Conservation (phyloP, 2,329 filamentous ascomycete genomes). For the Aspergillus costaricaensis region DNA sequence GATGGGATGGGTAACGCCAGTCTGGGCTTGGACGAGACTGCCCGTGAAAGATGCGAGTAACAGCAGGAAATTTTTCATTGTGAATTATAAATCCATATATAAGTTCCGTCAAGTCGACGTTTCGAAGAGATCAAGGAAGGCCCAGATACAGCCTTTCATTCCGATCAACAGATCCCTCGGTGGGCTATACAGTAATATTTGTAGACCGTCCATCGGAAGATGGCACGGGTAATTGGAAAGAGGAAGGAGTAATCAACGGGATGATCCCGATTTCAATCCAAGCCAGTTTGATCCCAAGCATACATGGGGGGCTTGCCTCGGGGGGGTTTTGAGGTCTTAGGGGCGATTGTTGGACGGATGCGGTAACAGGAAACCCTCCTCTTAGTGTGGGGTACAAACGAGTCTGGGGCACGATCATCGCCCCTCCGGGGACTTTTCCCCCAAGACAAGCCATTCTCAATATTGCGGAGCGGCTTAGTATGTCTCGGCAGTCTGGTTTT, state of each 20-base stretch:
- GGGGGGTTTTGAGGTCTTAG: background rate
- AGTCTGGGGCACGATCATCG: slow-evolving; percentile 1
- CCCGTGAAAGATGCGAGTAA: slow-evolving; percentile 9
- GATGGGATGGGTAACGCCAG: slow-evolving; percentile 31
- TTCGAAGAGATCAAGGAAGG: background rate
- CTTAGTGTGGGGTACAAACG: slow-evolving; percentile 1
- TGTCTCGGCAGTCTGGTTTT: background rate
- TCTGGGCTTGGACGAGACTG: slow-evolving; percentile 23
- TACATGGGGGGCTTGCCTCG: background rate
- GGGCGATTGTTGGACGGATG: background rate
- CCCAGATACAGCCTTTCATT: background rate
- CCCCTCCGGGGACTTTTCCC: background rate
- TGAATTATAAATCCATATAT: background rate
- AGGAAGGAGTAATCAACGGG: background rate
- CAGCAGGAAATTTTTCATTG: background rate
- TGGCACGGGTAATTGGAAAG: background rate
- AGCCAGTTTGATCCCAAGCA: background rate
- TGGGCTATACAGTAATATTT: background rate
- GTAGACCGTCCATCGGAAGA: background rate
- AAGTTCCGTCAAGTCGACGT: background rate
- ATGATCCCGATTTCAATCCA: background rate
- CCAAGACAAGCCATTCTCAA: background rate
- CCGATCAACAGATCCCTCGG: background rate
- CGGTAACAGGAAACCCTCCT: background rate
- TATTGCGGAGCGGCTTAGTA: background rate